phyloP scores from a whole-genome alignment of 129 eudicot species.

The Tagetes patula region DNA sequence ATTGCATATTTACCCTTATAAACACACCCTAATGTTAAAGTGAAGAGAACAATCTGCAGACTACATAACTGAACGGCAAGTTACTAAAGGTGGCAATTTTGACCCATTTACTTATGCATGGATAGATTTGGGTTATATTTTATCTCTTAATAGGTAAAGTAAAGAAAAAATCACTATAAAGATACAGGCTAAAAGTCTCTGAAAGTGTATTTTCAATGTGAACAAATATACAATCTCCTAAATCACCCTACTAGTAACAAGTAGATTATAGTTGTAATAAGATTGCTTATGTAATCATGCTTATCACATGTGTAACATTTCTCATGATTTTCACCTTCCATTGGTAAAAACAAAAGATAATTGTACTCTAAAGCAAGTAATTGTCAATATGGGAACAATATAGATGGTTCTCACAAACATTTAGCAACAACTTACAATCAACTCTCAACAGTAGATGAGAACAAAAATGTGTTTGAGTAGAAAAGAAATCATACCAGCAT shows the following conservation, averaged over 20 bases:
- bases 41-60: not conserved
- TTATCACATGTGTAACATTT: slow-evolving; percentile 7
- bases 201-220: not conserved
- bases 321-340: not conserved
- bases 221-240: not conserved
- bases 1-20: no score
- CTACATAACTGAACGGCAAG: slow-evolving; percentile 7
- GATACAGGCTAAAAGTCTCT: not conserved
- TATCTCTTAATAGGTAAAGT: not conserved
- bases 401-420: not conserved
- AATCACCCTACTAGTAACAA: not conserved
- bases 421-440: not conserved
- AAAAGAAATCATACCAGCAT: slow-evolving; percentile 52
- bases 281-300: not conserved
- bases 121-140: not conserved
- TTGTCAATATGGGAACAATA: not conserved
- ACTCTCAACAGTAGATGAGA: not conserved
- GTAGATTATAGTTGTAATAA: not conserved
- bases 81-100: slow-evolving; percentile 13
- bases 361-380: not conserved
- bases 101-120: not conserved
- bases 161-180: not conserved
- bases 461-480: not conserved
- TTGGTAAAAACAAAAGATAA: not conserved
- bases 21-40: not conserved